A percentile compares a stretch with the other conserved stretches of the same genome.
Evolutionary conservation across 2,329 filamentous ascomycete genomes (phyloP).

Genomic region (Aureobasidium namibiae): DNA sequence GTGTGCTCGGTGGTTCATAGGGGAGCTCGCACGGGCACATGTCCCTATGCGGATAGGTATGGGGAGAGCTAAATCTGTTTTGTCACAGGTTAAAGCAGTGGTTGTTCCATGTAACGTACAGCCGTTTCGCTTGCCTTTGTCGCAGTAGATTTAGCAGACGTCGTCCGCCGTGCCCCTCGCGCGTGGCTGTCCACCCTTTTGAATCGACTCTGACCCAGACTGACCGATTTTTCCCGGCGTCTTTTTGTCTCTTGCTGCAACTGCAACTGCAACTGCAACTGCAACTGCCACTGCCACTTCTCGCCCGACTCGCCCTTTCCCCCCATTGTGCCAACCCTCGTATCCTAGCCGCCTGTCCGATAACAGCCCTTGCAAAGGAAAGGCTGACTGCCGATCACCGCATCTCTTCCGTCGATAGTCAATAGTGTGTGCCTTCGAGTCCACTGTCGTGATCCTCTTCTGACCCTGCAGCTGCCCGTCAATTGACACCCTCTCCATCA

Average conservation of each 20-base stretch:
- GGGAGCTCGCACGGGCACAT: background rate
- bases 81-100: slow-evolving; percentile 13
- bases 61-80: slow-evolving; percentile 13
- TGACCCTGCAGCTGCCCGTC: slow-evolving; percentile 10
- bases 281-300: too few species aligned
- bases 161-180: slow-evolving; percentile 11
- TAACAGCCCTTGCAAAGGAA: slow-evolving; percentile 8
- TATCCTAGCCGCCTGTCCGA: slow-evolving; percentile 8
- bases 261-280: too few species aligned
- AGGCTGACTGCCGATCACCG: slow-evolving; percentile 12
- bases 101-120: slow-evolving; percentile 9
- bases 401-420: slow-evolving; percentile 15
- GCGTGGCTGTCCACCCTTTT: slow-evolving; percentile 8
- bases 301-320: background rate
- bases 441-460: slow-evolving; percentile 8
- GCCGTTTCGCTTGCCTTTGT: slow-evolving; percentile 8
- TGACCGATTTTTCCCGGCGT: background rate
- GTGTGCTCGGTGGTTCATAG: slow-evolving; percentile 9
- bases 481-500: background rate
- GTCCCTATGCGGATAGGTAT: slow-evolving; percentile 6
- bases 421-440: slow-evolving; percentile 14
- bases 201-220: background rate
- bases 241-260: background rate
- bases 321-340: background rate
- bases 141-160: slow-evolving; percentile 9